These are phyloP conservation scores for Vachellia collinsii DNA, from an alignment of 306 rosid species.

Conservation along the genomic window DNA sequence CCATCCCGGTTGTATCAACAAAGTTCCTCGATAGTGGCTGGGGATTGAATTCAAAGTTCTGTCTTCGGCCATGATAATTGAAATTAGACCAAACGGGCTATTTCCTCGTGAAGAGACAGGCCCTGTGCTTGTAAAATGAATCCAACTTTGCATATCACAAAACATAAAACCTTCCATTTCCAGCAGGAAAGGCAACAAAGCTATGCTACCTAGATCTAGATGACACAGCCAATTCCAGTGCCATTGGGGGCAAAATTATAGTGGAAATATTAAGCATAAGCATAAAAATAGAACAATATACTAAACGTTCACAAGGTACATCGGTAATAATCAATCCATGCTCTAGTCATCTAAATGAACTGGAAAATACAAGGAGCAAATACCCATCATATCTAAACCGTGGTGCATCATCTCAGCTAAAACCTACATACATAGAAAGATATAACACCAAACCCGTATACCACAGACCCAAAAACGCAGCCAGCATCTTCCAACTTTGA, in stretches of 20 bases:
- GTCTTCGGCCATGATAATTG: background rate
- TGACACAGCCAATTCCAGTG: constrained; percentile 14
- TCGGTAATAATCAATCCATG: constrained; percentile 38
- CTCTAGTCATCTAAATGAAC: constrained; percentile 40
- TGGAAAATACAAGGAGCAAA: constrained; percentile 30
- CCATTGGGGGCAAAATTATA: background rate
- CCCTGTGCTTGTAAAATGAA: background rate
- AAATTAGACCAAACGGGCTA: background rate
- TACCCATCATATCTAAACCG: constrained; percentile 26
- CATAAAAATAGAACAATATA: background rate
- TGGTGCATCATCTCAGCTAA: constrained; percentile 1
- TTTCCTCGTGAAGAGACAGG: background rate
- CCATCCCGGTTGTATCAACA: background rate
- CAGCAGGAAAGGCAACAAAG: background rate
- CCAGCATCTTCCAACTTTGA: constrained; percentile 36
- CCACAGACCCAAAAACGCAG: constrained; percentile 41
- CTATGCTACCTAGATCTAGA: background rate
- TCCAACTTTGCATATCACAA: background rate
- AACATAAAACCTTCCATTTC: background rate
- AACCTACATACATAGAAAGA: constrained; percentile 2
- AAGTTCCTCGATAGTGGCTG: background rate
- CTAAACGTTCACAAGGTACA: constrained; percentile 26
- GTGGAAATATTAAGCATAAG: background rate
- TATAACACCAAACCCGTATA: constrained; percentile 36
- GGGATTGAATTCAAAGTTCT: background rate